Conservation (phyloP, 2,329 filamentous ascomycete genomes). For the Tolypocladium ovalisporum region DNA sequence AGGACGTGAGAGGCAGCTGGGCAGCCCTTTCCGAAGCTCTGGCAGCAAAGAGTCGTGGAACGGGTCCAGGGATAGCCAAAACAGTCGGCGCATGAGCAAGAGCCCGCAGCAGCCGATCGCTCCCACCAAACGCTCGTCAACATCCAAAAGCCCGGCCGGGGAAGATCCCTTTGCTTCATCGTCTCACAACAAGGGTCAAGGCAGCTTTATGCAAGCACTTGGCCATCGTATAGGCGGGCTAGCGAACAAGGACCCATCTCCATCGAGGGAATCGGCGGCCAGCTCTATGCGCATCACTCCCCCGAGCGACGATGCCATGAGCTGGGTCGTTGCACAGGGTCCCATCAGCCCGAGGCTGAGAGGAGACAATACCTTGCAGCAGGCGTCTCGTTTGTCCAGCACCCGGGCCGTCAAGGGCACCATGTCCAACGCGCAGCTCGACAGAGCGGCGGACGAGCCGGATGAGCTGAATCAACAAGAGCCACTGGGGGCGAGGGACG, state of each 20-base stretch:
- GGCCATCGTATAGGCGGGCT: constrained; percentile 12
- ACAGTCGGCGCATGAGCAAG: constrained; percentile 12
- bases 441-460: constrained; percentile 9
- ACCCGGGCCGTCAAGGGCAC: not conserved
- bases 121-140: constrained; percentile 5
- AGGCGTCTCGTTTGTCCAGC: constrained; percentile 10
- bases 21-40: constrained; percentile 43
- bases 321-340: constrained; percentile 28
- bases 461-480: constrained; percentile 2
- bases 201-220: constrained; percentile 21
- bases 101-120: constrained; percentile 17
- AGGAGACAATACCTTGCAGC: constrained; percentile 22
- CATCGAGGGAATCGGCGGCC: constrained; percentile 15
- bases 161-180: constrained; percentile 19
- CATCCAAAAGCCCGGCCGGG: constrained; percentile 7
- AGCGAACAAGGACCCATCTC: not conserved
- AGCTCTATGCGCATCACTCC: constrained; percentile 22
- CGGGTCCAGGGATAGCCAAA: constrained; percentile 14
- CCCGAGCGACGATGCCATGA: constrained; percentile 28
- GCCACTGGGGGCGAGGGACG: constrained; percentile 4
- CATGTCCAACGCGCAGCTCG: constrained; percentile 4
- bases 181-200: constrained; percentile 15
- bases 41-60: constrained; percentile 22
- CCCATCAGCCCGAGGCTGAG: constrained; percentile 24
- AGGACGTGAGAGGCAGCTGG: constrained; percentile 35